Evolutionary conservation across 345 rosid species (phyloP).

Genomic region (Hirschfeldia incana): DNA sequence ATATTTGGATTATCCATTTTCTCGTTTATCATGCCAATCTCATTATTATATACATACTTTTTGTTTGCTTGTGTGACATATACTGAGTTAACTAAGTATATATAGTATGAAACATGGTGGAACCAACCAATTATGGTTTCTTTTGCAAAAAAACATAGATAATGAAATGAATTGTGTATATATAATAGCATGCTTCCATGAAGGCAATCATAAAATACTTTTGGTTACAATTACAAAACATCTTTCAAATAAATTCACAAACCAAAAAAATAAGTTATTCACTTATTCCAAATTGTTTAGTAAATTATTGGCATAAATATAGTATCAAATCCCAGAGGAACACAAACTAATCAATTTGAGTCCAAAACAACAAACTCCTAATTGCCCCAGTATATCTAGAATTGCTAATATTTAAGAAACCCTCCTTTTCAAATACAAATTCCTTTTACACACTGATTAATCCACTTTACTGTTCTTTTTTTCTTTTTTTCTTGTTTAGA

Average conservation of each 20-base stretch:
- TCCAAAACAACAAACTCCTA: not conserved
- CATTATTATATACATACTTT: slow-evolving; percentile 2
- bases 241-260: not conserved
- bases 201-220: not conserved
- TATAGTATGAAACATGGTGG: slow-evolving; percentile 46
- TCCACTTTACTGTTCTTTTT: not conserved
- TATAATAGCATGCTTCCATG: slow-evolving; percentile 6
- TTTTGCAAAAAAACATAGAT: not conserved
- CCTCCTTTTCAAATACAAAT: slow-evolving; percentile 11
- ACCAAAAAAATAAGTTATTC: not conserved
- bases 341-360: slow-evolving; percentile 1
- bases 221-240: not conserved
- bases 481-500: not conserved
- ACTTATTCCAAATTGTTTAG: not conserved
- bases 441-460: slow-evolving; percentile 23
- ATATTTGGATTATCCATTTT: slow-evolving; percentile 38
- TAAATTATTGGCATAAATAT: not conserved
- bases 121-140: slow-evolving; percentile 69
- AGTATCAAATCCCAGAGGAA: slow-evolving; percentile 1
- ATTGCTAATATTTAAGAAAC: slow-evolving; percentile 4
- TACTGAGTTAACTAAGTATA: slow-evolving; percentile 26
- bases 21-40: slow-evolving; percentile 5
- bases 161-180: not conserved
- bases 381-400: slow-evolving; percentile 9
- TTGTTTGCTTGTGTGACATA: slow-evolving; percentile 24